Conservation (phyloP, 2,329 filamentous ascomycete genomes). For the Trichophyton simii region DNA sequence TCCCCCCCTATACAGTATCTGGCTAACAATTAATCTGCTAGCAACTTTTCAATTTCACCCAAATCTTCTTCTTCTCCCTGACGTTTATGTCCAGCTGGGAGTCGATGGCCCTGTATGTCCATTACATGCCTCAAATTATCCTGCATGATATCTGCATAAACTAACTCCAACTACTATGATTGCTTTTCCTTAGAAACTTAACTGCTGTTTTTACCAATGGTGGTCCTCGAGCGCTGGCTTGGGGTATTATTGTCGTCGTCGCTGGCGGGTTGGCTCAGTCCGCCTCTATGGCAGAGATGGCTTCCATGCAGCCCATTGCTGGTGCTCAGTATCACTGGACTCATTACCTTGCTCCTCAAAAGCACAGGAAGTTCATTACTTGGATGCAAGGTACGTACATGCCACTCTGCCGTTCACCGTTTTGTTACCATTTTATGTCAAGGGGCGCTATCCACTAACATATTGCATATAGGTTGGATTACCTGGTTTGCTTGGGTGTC, state of each 20-base stretch:
- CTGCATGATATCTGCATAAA: constrained; percentile 1
- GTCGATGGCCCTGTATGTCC: constrained; percentile 16
- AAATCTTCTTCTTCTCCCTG: constrained; percentile 20
- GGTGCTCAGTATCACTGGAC: constrained; percentile 36
- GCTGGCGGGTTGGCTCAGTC: constrained; percentile 22
- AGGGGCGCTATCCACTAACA: constrained; percentile 13
- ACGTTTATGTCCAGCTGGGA: constrained; percentile 21
- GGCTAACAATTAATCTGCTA: constrained; percentile 7
- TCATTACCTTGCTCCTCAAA: constrained; percentile 21
- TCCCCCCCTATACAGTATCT: background rate
- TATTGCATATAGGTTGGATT: constrained; percentile 24
- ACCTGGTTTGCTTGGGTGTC: constrained; percentile 34
- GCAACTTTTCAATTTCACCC: constrained; percentile 19
- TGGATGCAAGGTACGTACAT: constrained; percentile 19
- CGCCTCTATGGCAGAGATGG: constrained; percentile 30
- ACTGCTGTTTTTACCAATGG: constrained; percentile 30
- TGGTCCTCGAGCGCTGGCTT: constrained; percentile 22
- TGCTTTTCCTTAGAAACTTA: constrained; percentile 9
- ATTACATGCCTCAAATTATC: background rate
- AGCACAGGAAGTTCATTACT: constrained; percentile 22
- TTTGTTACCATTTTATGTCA: background rate
- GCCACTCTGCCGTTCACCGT: background rate
- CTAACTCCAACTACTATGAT: background rate
- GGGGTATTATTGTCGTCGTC: constrained; percentile 22
- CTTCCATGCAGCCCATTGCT: constrained; percentile 30